phyloP scores from a whole-genome alignment of 2,329 filamentous ascomycete species.

The Hypoxylon sp. region DNA sequence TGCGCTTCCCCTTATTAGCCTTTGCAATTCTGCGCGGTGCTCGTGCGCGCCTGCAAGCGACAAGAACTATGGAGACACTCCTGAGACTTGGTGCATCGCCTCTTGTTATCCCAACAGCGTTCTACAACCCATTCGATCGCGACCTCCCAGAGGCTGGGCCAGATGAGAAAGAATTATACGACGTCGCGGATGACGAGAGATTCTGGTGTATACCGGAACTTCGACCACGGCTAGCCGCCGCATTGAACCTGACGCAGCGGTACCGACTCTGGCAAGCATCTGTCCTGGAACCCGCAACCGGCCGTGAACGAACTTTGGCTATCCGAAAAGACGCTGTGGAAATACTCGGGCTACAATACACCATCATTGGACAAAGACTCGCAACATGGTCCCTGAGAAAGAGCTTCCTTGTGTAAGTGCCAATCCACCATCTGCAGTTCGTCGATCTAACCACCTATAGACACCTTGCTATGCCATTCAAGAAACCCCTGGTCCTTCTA shows the following conservation, averaged over 20 bases:
- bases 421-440: background rate
- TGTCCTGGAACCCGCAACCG: conserved; percentile 16
- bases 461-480: conserved; percentile 51
- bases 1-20: conserved; percentile 40
- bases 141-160: conserved; percentile 36
- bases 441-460: conserved; percentile 40
- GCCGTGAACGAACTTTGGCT: conserved; percentile 32
- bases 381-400: conserved; percentile 38
- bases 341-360: conserved; percentile 39
- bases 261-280: conserved; percentile 45
- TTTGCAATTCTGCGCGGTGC: conserved; percentile 42
- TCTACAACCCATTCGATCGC: conserved; percentile 41
- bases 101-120: conserved; percentile 36
- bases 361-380: conserved; percentile 45
- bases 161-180: conserved; percentile 6
- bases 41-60: conserved; percentile 25
- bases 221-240: conserved; percentile 16
- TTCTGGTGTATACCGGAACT: conserved; percentile 38
- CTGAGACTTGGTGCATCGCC: conserved; percentile 44
- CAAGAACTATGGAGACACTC: conserved; percentile 32
- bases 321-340: conserved; percentile 33
- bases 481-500: conserved; percentile 59
- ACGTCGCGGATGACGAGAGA: conserved; percentile 24
- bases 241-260: conserved; percentile 46
- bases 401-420: conserved; percentile 42